Evolutionary conservation across 2,329 filamentous ascomycete species (phyloP).

Genomic region (Alternaria postmessia): DNA sequence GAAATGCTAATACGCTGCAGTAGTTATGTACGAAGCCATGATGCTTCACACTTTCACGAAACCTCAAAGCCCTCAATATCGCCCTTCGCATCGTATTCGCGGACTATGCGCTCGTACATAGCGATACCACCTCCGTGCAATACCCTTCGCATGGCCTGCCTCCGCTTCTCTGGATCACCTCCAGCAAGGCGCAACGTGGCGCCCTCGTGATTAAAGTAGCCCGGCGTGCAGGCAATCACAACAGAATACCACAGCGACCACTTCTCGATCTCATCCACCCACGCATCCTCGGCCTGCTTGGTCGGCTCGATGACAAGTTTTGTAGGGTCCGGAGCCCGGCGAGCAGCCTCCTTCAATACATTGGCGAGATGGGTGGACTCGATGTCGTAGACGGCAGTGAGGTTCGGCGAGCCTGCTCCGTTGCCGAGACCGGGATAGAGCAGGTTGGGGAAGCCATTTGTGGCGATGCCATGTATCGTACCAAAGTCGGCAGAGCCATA

Average conservation of each 20-base stretch:
- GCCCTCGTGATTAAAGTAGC: slow-evolving; percentile 21
- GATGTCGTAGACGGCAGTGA: slow-evolving; percentile 8
- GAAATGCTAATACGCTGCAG: too few species aligned
- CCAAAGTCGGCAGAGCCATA: slow-evolving; percentile 52
- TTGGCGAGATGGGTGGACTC: slow-evolving; percentile 3
- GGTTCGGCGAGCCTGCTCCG: neutral
- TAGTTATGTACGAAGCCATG: too few species aligned
- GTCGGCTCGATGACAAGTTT: slow-evolving; percentile 11
- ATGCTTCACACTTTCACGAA: neutral
- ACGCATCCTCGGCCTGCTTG: slow-evolving; percentile 16
- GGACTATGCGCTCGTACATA: slow-evolving; percentile 13
- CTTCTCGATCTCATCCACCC: slow-evolving; percentile 7
- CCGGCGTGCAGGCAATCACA: slow-evolving; percentile 19
- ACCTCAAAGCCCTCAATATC: slow-evolving; percentile 15
- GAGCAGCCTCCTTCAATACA: slow-evolving; percentile 5
- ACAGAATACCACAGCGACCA: slow-evolving; percentile 13
- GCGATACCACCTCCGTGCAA: slow-evolving; percentile 11
- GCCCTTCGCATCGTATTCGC: slow-evolving; percentile 16
- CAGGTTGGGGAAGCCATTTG: slow-evolving; percentile 29
- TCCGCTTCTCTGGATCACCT: neutral
- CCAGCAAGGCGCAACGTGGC: neutral
- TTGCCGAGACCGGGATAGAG: slow-evolving; percentile 12
- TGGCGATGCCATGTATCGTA: slow-evolving; percentile 53
- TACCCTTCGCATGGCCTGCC: slow-evolving; percentile 8
- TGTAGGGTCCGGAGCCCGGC: neutral